Evolutionary conservation across 2,329 filamentous ascomycete genomes (phyloP).

Genomic region (Phyllosticta citriasiana): DNA sequence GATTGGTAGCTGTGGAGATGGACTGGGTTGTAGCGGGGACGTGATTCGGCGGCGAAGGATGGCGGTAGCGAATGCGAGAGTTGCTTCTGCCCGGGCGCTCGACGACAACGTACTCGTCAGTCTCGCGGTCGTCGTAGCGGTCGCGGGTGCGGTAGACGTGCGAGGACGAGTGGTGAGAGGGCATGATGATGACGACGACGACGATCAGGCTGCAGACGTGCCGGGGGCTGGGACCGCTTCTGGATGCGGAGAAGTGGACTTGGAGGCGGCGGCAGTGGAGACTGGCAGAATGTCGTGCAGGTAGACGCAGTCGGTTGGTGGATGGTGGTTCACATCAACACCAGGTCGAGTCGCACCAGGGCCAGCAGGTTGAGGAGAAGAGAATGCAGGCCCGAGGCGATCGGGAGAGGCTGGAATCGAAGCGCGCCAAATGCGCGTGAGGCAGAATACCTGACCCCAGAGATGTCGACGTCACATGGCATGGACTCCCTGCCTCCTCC

Average conservation of each 20-base stretch:
- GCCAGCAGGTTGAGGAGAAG: background rate
- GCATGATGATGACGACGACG: background rate
- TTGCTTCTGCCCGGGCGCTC: background rate
- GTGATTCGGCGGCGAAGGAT: conserved; percentile 1
- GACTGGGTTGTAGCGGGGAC: background rate
- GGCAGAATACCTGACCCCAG: background rate
- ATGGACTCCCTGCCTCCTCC: background rate
- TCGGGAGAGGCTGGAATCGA: background rate
- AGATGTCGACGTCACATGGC: background rate
- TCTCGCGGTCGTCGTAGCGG: conserved; percentile 2
- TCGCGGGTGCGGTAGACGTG: background rate
- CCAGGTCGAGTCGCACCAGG: background rate
- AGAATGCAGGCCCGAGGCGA: background rate
- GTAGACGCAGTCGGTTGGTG: background rate
- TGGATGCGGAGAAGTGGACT: background rate
- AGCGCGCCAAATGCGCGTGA: background rate
- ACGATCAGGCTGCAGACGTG: background rate
- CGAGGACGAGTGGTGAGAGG: background rate
- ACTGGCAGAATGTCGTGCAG: background rate
- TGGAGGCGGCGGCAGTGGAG: background rate
- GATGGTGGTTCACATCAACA: background rate
- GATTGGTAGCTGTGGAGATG: background rate
- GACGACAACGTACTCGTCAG: conserved; percentile 7
- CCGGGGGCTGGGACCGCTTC: no score
- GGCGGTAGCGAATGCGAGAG: background rate